phyloP scores from a whole-genome alignment of 345 rosid species.

The Citropsis articulata region DNA sequence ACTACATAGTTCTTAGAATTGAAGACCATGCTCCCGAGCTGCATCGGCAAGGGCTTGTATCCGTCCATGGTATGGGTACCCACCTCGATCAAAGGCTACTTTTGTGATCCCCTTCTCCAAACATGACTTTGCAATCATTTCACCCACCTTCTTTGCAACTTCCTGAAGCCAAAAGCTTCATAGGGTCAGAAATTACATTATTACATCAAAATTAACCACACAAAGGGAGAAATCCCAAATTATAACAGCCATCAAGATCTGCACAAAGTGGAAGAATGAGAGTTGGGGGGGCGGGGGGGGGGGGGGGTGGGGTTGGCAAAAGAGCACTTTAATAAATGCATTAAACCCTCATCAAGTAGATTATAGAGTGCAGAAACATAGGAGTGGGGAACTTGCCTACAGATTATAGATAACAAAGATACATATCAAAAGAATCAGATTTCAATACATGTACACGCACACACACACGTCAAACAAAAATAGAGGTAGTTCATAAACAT shows the following conservation, averaged over 20 bases:
- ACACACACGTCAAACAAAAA: not conserved
- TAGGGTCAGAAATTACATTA: not conserved
- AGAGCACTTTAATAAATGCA: not conserved
- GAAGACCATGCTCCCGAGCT: slow-evolving; percentile 85
- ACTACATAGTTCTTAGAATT: slow-evolving; percentile 39
- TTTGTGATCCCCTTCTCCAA: slow-evolving; percentile 86
- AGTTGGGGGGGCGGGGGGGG: no score
- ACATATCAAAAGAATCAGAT: not conserved
- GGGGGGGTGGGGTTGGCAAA: not conserved
- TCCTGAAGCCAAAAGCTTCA: slow-evolving; percentile 46
- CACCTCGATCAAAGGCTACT: slow-evolving; percentile 91
- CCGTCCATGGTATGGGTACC: slow-evolving; percentile 92
- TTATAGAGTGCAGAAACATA: not conserved
- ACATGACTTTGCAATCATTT: slow-evolving; percentile 72
- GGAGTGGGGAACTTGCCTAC: not conserved
- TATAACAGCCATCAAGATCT: not conserved
- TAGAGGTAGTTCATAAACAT: not conserved
- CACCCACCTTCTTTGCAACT: slow-evolving; percentile 87
- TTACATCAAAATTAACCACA: not conserved
- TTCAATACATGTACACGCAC: not conserved
- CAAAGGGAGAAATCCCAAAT: not conserved
- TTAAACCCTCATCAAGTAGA: not conserved
- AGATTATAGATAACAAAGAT: not conserved
- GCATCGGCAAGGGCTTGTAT: slow-evolving; percentile 75
- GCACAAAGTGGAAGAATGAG: not conserved